A percentile compares a stretch with the other conserved stretches of the same genome.
These are phyloP conservation scores for Brasenia schreberi DNA, from an alignment of 164 flowering plant species.

Conservation along the genomic window DNA sequence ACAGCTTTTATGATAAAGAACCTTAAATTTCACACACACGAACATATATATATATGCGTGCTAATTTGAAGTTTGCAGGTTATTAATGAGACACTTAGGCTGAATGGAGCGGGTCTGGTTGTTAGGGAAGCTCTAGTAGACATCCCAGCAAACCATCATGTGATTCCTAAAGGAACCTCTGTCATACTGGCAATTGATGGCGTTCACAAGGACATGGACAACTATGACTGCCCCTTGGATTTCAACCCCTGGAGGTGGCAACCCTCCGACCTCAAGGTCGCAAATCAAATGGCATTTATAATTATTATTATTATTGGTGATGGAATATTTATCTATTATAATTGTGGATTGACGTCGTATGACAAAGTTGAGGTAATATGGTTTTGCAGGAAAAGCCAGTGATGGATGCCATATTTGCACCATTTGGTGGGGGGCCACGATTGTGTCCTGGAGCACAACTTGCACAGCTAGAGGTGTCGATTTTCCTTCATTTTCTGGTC, in stretches of 20 bases:
- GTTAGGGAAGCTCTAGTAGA: background rate
- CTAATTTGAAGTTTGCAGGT: background rate
- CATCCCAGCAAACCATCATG: background rate
- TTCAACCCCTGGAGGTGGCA: conserved; percentile 1
- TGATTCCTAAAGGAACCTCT: background rate
- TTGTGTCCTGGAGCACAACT: background rate
- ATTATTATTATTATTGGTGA: too few species aligned
- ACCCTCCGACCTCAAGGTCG: background rate
- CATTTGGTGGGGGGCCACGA: conserved; percentile 1
- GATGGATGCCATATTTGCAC: background rate
- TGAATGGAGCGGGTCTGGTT: background rate
- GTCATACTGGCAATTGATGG: background rate
- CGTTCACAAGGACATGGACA: background rate
- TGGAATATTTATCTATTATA: too few species aligned
- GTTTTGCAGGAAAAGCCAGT: background rate
- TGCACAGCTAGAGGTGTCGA: background rate
- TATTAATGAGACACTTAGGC: conserved; percentile 1
- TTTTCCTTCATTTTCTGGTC: conserved; percentile 1
- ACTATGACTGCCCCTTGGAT: background rate
- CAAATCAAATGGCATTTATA: too few species aligned
- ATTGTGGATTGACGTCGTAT: too few species aligned
- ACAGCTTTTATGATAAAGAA: too few species aligned
- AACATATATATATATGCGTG: background rate
- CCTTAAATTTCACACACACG: too few species aligned
- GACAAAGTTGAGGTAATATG: too few species aligned